phyloP scores from a whole-genome alignment of 1,284 basidiomycete species.

The Irpex sp. region DNA sequence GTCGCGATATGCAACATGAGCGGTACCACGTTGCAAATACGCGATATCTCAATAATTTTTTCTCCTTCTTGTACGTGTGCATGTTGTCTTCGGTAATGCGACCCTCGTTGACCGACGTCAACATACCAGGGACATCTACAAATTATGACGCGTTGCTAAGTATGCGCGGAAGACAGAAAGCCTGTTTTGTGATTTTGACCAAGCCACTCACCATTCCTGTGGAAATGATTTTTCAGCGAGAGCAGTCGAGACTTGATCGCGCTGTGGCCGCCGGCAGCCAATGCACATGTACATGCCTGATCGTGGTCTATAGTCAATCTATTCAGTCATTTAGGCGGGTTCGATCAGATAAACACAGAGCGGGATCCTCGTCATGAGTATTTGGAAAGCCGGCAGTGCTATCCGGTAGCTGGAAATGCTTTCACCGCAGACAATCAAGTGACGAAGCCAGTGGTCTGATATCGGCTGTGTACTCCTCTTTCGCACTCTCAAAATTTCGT shows the following conservation, averaged over 20 bases:
- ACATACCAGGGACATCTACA: not conserved
- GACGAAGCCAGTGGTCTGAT: not conserved
- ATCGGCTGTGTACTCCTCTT: not conserved
- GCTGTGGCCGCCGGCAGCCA: not conserved
- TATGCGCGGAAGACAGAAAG: not conserved
- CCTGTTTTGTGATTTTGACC: not conserved
- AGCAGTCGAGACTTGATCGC: not conserved
- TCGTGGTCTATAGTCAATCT: not conserved
- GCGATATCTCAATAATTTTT: no score
- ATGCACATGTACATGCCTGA: not conserved
- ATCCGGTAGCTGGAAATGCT: not conserved
- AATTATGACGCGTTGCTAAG: not conserved
- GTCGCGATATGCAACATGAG: not conserved
- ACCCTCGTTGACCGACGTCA: not conserved
- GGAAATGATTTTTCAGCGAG: not conserved
- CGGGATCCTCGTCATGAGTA: not conserved
- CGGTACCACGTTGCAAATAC: no score
- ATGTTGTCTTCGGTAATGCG: not conserved
- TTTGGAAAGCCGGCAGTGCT: not conserved
- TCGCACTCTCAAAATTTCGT: no score
- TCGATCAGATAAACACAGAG: not conserved
- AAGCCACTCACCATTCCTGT: not conserved
- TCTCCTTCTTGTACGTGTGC: not conserved
- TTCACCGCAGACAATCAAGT: not conserved
- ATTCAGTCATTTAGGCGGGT: not conserved